phyloP scores from a whole-genome alignment of 2,329 filamentous ascomycete species.

The Gremmenia infestans region DNA sequence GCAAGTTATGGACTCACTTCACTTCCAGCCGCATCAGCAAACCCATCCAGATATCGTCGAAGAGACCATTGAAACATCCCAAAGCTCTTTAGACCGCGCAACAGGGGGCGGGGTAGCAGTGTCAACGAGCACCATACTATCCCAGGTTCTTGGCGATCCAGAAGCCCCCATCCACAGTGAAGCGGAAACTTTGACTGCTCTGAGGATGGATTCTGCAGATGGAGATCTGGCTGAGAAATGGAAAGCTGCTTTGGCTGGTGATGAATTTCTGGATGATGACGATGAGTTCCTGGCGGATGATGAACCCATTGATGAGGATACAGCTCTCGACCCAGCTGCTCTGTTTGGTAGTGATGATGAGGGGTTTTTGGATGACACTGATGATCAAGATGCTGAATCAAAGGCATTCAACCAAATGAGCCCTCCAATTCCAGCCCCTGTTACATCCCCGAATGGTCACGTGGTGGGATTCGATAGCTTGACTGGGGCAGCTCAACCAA shows the following conservation, averaged over 20 bases:
- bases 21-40: conserved; percentile 30
- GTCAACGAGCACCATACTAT: conserved; percentile 26
- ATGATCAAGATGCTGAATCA: conserved; percentile 23
- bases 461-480: conserved; percentile 18
- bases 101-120: conserved; percentile 24
- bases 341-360: conserved; percentile 82
- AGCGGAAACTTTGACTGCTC: conserved; percentile 31
- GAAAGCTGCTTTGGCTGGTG: conserved; percentile 74
- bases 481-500: conserved; percentile 10
- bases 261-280: conserved; percentile 54
- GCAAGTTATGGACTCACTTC: conserved; percentile 55
- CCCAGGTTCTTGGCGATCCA: conserved; percentile 22
- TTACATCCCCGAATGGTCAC: conserved; percentile 31
- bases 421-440: conserved; percentile 25
- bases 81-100: conserved; percentile 17
- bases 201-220: conserved; percentile 37
- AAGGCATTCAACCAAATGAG: conserved; percentile 23
- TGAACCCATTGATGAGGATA: conserved; percentile 16
- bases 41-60: conserved; percentile 17
- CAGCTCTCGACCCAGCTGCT: conserved; percentile 53
- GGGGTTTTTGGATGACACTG: conserved; percentile 66
- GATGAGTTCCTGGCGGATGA: conserved; percentile 59
- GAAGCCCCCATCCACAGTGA: conserved; percentile 18
- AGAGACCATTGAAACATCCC: conserved; percentile 8
- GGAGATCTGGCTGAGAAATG: conserved; percentile 71